Base-by-base conservation (phyloP, 371 early-diverging fungal species). In the Choanephora cucurbitarum region DNA sequence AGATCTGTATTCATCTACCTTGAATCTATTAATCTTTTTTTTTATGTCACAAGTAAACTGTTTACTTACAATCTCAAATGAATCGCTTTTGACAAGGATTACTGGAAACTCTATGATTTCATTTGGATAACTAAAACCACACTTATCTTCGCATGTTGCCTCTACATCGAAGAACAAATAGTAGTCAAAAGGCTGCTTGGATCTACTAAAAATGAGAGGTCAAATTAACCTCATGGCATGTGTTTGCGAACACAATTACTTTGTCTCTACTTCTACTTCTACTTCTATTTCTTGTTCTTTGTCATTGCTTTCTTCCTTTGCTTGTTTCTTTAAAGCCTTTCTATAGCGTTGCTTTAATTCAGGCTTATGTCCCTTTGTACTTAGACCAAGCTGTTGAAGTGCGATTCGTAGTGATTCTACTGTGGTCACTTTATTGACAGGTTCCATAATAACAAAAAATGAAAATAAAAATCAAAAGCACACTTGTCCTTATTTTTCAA, bases 81-180 rank as follows among this genome's bases (percentile, higher is more conserved):
- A 85, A 3, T 67, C 56, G 11, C 83, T 86, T 44, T 85, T 80
- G 5, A 91, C 67, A 18, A 91, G 65, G 1, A 91, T 80, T 17
- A 90, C 81, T 18, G 93, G 93, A 58, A 91, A 91, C 64, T 93
- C 93, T 47, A 93, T 93, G 51, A 93, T 90, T 64, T 93, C 92
- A 73, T 89, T 85, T 0, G 81, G 81, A 55, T 72, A 83, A 6
- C 73, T 72, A 53, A 84, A 79, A 7, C 77, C 82, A 10, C 75
- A 73, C 17, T 72, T 69, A 39, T 65, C 77, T 58, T 87, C 87
- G 58, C 91, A 91, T 0, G 93, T 93, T 23, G 90, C 93, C 62
- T 93, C 93, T 5, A 91, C 86, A 66, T 93, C 93, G 57, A 89
- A 85, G 40, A 90, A 90, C 44, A 81, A 62, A 34, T 81, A 85